Base-by-base conservation (phyloP, 495 filamentous ascomycete species). In the Penicillium bovifimosum region DNA sequence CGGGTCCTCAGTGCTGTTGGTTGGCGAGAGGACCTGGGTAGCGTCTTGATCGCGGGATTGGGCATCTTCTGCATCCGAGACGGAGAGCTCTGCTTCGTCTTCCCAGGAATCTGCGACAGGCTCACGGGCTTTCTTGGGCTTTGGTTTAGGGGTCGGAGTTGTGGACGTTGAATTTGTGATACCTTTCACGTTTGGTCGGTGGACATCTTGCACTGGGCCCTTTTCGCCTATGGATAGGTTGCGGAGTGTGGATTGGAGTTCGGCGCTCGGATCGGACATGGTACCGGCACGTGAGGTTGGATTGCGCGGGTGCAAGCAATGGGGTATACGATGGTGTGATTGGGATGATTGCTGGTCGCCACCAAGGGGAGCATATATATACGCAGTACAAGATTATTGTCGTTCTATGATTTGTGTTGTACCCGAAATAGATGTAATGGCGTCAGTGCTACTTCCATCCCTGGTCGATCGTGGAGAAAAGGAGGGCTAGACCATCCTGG, bases 101-200 rank as follows among this genome's bases (percentile, higher is more conserved):
- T 96, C 90, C 90, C 90, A 95, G 54, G 87, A 91, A 61, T 93
- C 89, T 47, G 80, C 85, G 27, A 90, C 75, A 32, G 75, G 60
- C 26, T 64, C 54, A 41, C 63, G 60, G 13, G 55, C 54, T 69
- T 76, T 53, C 34, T 72, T 71, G 38, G 47, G 17, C 52, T 81
- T 78, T 40, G 67, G 24, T 27, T 67, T 71, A 5, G 61, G 9
- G 17, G 62, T 53, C 32, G 59, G 7, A 32, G 39, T 41, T 6
- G 26, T 41, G 9, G 53, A 42, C 17, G 42, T 29, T 18, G 47
- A 27, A 26, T 11, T 17, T 47, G 70, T 51, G 28, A 53, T 10
- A 17, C 38, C 46, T 16, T 40, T 54, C 53, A 44, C 16, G n/a
- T 52, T 55, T 54, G 62, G 66, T 38, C 64, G 58, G 55, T 55